Evolutionary conservation across 352 stramenopile species (phyloP).

Genomic region (Blastocystis sp.): DNA sequence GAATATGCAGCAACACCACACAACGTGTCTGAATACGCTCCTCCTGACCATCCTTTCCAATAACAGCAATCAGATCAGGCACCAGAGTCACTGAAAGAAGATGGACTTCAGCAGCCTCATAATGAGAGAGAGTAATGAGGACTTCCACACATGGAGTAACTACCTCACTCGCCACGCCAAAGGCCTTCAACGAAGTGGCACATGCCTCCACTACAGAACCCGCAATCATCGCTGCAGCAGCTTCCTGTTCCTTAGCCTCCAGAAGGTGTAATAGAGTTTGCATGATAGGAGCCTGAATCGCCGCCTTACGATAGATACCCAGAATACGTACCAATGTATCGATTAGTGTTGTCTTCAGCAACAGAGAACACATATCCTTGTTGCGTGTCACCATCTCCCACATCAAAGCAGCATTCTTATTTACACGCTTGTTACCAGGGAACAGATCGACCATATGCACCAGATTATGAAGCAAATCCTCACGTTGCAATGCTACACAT

Average conservation of each 20-base stretch:
- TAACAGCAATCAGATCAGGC: conserved; percentile 54
- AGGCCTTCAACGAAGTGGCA: conserved; percentile 52
- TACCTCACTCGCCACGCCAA: conserved; percentile 2
- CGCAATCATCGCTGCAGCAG: conserved; percentile 19
- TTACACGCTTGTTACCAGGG: conserved; percentile 60
- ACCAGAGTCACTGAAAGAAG: conserved; percentile 27
- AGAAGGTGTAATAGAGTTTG: conserved; percentile 32
- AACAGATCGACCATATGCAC: conserved; percentile 52
- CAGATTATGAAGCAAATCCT: conserved; percentile 44
- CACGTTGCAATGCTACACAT: not conserved
- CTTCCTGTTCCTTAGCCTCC: conserved; percentile 9
- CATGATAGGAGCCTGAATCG: conserved; percentile 46
- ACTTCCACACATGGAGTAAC: conserved; percentile 51
- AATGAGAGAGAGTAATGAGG: conserved; percentile 15
- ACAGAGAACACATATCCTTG: conserved; percentile 13
- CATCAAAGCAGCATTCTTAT: conserved; percentile 51
- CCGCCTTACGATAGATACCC: conserved; percentile 35
- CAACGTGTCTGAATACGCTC: conserved; percentile 39
- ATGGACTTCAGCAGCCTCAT: not conserved
- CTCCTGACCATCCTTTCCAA: conserved; percentile 49
- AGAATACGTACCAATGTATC: conserved; percentile 38
- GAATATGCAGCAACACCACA: conserved; percentile 37
- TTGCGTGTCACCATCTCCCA: conserved; percentile 61
- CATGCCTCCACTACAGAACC: conserved; percentile 47
- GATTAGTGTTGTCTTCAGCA: conserved; percentile 35